Conservation (phyloP, 1,139 yeast species). For the Debaryomyces nepalensis region DNA sequence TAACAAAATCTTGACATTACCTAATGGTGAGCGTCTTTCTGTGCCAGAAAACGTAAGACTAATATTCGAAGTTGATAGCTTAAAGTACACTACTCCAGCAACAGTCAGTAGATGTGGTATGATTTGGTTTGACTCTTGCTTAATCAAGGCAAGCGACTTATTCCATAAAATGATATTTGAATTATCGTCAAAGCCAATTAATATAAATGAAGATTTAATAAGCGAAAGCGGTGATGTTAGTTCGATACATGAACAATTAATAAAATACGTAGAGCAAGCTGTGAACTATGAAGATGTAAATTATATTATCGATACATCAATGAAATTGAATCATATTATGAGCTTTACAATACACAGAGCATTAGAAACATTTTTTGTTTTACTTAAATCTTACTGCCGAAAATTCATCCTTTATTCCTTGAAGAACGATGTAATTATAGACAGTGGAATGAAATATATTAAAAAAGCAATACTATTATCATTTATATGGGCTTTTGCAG, state of each 20-base stretch:
- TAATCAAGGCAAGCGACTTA: slow-evolving; percentile 26
- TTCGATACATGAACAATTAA: background rate
- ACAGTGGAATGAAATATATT: slow-evolving; percentile 35
- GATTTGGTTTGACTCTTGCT: slow-evolving; percentile 63
- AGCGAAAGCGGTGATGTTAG: slow-evolving; percentile 13
- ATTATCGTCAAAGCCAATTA: slow-evolving; percentile 19
- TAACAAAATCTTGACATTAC: slow-evolving; percentile 76
- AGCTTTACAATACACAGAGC: slow-evolving; percentile 44
- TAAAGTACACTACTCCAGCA: slow-evolving; percentile 80
- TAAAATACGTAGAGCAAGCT: slow-evolving; percentile 1
- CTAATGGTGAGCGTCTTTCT: slow-evolving; percentile 84
- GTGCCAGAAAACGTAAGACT: slow-evolving; percentile 68
- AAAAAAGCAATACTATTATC: slow-evolving; percentile 48
- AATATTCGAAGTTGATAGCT: slow-evolving; percentile 75
- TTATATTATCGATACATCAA: slow-evolving; percentile 21
- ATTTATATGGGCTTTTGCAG: slow-evolving; percentile 71
- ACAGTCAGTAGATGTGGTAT: slow-evolving; percentile 94
- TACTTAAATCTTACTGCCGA: slow-evolving; percentile 32
- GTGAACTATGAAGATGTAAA: slow-evolving; percentile 13
- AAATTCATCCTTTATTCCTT: slow-evolving; percentile 20
- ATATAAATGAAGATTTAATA: slow-evolving; percentile 18
- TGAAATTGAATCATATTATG: slow-evolving; percentile 57
- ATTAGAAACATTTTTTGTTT: slow-evolving; percentile 39
- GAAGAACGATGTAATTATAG: slow-evolving; percentile 20
- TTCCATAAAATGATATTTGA: slow-evolving; percentile 31